Percentiles rank a stretch among this genome's conserved stretches.
These are phyloP conservation scores for Ophiosphaerella herpotricha DNA, from an alignment of 2,329 filamentous ascomycete species.

Conservation along the genomic window DNA sequence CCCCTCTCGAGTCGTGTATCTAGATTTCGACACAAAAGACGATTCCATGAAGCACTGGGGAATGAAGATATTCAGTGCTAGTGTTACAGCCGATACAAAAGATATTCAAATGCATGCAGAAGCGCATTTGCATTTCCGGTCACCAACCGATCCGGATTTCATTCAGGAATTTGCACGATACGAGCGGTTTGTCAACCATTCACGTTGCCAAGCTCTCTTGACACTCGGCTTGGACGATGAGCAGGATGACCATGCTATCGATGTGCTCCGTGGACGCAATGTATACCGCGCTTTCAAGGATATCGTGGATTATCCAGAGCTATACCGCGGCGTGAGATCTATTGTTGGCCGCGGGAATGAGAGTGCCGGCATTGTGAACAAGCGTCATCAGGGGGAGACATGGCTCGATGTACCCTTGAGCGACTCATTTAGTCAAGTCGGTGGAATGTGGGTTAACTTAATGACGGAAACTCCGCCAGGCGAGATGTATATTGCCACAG, in stretches of 20 bases:
- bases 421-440: slow-evolving; percentile 42
- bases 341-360: slow-evolving; percentile 12
- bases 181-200: slow-evolving; percentile 36
- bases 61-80: slow-evolving; percentile 30
- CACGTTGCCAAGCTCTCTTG: slow-evolving; percentile 35
- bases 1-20: slow-evolving; percentile 29
- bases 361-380: slow-evolving; percentile 17
- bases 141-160: slow-evolving; percentile 15
- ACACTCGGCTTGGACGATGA: slow-evolving; percentile 34
- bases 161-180: slow-evolving; percentile 34
- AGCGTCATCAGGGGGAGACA: slow-evolving; percentile 19
- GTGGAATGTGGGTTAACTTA: slow-evolving; percentile 38
- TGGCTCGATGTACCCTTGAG: slow-evolving; percentile 33
- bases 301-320: slow-evolving; percentile 42
- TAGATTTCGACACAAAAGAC: slow-evolving; percentile 31
- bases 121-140: slow-evolving; percentile 28
- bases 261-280: slow-evolving; percentile 38
- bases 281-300: slow-evolving; percentile 47
- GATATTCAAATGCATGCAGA: slow-evolving; percentile 24
- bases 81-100: slow-evolving; percentile 1
- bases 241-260: too few relatives aligned
- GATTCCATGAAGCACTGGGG: slow-evolving; percentile 27
- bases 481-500: slow-evolving; percentile 41
- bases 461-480: slow-evolving; percentile 21
- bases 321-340: slow-evolving; percentile 38